phyloP scores from a whole-genome alignment of 2,329 filamentous ascomycete species.

The Hypoxylon sp. region DNA sequence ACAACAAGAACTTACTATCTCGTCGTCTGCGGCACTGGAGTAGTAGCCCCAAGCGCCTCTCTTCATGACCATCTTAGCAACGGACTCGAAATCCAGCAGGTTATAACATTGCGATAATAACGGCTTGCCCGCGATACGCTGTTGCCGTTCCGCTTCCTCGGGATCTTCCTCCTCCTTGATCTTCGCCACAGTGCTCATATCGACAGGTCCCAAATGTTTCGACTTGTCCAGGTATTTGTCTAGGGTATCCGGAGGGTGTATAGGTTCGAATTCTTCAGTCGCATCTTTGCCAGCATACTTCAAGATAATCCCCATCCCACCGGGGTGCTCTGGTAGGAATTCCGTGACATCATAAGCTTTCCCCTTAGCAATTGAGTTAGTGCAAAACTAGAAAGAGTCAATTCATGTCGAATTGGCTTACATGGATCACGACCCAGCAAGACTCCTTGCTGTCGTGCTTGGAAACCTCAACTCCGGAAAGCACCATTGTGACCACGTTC shows the following conservation, averaged over 20 bases:
- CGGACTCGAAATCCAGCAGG: constrained; percentile 93
- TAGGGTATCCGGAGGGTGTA: constrained; percentile 88
- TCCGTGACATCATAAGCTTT: constrained; percentile 92
- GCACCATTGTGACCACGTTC: constrained; percentile 53
- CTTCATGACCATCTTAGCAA: constrained; percentile 93
- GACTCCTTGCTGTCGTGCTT: constrained; percentile 85
- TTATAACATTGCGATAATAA: constrained; percentile 91
- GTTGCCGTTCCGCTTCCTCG: constrained; percentile 77
- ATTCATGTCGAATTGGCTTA: constrained; percentile 51
- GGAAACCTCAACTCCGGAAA: constrained; percentile 67
- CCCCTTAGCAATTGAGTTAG: constrained; percentile 60
- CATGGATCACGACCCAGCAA: constrained; percentile 93
- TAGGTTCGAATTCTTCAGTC: constrained; percentile 90
- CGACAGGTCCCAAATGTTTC: constrained; percentile 90
- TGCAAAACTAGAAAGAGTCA: background rate
- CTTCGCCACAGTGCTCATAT: constrained; percentile 82
- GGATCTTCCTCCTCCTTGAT: constrained; percentile 76
- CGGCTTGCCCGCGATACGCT: constrained; percentile 82
- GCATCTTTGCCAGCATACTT: constrained; percentile 98
- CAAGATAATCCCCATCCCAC: constrained; percentile 91
- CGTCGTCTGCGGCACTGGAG: constrained; percentile 90
- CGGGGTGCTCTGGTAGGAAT: constrained; percentile 92
- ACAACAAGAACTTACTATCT: constrained; percentile 72
- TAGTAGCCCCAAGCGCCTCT: constrained; percentile 98
- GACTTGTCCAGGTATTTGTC: constrained; percentile 85